A percentile compares a stretch with the other conserved stretches of the same genome.
Conservation (phyloP, 129 eudicot species). For the Ambrosia trifida region DNA sequence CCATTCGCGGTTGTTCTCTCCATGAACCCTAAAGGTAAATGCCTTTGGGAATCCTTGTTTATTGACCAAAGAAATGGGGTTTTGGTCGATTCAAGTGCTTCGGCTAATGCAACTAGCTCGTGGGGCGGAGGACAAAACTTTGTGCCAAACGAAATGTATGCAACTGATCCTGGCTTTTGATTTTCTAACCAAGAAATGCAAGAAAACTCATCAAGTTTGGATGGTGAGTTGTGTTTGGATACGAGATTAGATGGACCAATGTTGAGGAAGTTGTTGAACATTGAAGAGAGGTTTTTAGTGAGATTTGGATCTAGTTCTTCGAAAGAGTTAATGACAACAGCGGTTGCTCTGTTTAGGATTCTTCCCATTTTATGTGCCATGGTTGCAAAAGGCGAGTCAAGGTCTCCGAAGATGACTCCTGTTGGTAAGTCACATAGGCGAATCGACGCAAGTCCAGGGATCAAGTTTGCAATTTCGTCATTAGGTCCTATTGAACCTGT, state of each 20-base stretch:
- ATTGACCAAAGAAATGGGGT: conserved; percentile 65
- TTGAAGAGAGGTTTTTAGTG: conserved; percentile 43
- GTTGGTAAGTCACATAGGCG: conserved; percentile 47
- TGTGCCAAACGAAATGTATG: conserved; percentile 67
- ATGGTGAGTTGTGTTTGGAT: conserved; percentile 17
- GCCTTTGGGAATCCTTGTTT: conserved; percentile 25
- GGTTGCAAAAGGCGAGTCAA: conserved; percentile 46
- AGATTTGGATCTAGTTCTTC: conserved; percentile 55
- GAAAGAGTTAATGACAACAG: conserved; percentile 51
- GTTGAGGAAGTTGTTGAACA: conserved; percentile 39
- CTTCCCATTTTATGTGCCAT: conserved; percentile 58
- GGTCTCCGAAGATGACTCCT: conserved; percentile 47
- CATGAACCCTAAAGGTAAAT: conserved; percentile 43
- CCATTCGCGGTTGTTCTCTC: conserved; percentile 27
- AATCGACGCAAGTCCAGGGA: conserved; percentile 50
- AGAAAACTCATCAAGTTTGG: conserved; percentile 29
- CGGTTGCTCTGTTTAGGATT: conserved; percentile 46
- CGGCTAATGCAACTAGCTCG: conserved; percentile 56
- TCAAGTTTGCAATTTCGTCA: conserved; percentile 37
- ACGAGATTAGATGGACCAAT: conserved; percentile 54
- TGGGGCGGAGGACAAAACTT: conserved; percentile 45
- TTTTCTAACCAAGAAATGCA: conserved; percentile 58
- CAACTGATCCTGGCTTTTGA: conserved; percentile 45
- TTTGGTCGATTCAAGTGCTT: conserved; percentile 44
- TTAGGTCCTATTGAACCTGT: conserved; percentile 37